These are phyloP conservation scores for Thelonectria rubi DNA, from an alignment of 2,329 filamentous ascomycete genomes.

Conservation along the genomic window DNA sequence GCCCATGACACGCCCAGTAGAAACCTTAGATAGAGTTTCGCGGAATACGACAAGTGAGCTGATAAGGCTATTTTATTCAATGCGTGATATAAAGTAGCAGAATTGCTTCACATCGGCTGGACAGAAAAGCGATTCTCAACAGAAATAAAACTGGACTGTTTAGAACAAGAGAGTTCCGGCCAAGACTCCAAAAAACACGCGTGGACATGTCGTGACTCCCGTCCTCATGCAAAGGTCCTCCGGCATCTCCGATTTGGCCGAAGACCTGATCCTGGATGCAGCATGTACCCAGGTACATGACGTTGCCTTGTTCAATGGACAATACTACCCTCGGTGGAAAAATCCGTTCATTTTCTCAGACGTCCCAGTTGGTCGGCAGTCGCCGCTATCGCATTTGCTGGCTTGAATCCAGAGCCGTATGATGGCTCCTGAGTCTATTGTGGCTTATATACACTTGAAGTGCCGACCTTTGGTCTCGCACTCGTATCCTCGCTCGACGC, in stretches of 20 bases:
- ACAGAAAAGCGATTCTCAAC: too few species aligned
- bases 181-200: too few species aligned
- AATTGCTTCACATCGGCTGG: too few species aligned
- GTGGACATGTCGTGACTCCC: too few species aligned
- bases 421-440: slow-evolving; percentile 23
- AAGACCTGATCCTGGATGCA: not conserved
- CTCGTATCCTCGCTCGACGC: slow-evolving; percentile 28
- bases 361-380: not conserved
- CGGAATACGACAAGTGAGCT: not conserved
- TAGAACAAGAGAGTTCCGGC: too few species aligned
- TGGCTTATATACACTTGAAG: slow-evolving; percentile 40
- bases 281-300: not conserved
- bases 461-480: slow-evolving; percentile 33
- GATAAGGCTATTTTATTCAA: not conserved
- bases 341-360: too few species aligned
- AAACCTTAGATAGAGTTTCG: not conserved
- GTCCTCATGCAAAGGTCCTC: not conserved
- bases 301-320: not conserved
- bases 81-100: too few species aligned
- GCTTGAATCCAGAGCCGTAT: not conserved
- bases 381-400: not conserved
- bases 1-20: not conserved
- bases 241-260: not conserved
- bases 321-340: not conserved
- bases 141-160: too few species aligned